phyloP scores from a whole-genome alignment of 2,329 filamentous ascomycete species.

The Ceratocystis cacaofunesta region DNA sequence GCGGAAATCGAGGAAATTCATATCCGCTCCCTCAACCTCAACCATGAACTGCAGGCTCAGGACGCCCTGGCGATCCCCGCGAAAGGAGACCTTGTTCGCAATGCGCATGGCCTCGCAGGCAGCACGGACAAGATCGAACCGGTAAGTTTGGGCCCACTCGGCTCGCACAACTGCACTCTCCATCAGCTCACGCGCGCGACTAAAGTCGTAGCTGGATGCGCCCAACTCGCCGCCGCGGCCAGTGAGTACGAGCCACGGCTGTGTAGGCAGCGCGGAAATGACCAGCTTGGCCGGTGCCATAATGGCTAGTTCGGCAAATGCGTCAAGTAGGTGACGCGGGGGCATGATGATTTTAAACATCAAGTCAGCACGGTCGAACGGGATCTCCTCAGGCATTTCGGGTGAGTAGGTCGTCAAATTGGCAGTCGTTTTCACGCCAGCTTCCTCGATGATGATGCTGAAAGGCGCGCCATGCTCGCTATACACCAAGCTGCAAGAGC shows the following conservation, averaged over 20 bases:
- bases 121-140: constrained; percentile 72
- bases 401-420: constrained; percentile 78
- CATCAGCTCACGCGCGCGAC: constrained; percentile 49
- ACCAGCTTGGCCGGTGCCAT: constrained; percentile 61
- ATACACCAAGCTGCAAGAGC: constrained; percentile 76
- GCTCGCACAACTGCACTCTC: constrained; percentile 57
- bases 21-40: constrained; percentile 55
- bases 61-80: constrained; percentile 78
- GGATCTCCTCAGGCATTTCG: constrained; percentile 63
- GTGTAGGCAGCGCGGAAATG: constrained; percentile 46
- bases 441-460: constrained; percentile 72
- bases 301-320: constrained; percentile 51
- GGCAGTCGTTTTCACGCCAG: constrained; percentile 75
- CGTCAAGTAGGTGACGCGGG: constrained; percentile 55
- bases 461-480: constrained; percentile 59
- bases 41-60: constrained; percentile 94
- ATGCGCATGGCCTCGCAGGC: constrained; percentile 85
- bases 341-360: constrained; percentile 93
- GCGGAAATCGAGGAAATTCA: constrained; percentile 68
- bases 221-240: constrained; percentile 43
- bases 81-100: constrained; percentile 80
- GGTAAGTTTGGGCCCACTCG: constrained; percentile 58
- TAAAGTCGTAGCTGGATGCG: constrained; percentile 51
- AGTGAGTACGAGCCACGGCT: constrained; percentile 61
- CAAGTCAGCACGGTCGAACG: constrained; percentile 66